phyloP scores from a whole-genome alignment of 2,329 filamentous ascomycete species.

The Aspergillus pseudoviridinutans region DNA sequence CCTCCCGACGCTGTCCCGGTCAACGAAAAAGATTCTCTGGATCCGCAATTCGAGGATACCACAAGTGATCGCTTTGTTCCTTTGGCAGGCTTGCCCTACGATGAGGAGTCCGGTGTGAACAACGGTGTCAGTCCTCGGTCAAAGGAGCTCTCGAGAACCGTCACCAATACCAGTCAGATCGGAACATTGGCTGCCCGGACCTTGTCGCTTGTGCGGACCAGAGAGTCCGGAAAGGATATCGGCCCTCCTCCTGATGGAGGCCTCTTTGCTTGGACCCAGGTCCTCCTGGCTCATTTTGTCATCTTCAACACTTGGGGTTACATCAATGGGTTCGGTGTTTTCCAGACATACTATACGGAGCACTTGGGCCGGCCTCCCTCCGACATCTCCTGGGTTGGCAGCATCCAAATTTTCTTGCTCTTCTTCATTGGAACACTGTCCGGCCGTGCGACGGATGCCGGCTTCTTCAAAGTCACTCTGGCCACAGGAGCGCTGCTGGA shows the following conservation, averaged over 20 bases:
- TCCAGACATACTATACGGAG: conserved; percentile 51
- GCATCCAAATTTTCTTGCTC: conserved; percentile 49
- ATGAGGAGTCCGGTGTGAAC: conserved; percentile 19
- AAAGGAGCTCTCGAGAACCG: conserved; percentile 18
- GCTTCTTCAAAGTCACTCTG: conserved; percentile 46
- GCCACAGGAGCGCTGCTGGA: conserved; percentile 43
- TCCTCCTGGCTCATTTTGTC: conserved; percentile 49
- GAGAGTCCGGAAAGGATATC: conserved; percentile 32
- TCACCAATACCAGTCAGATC: conserved; percentile 25
- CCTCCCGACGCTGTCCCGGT: not conserved
- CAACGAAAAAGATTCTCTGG: not conserved
- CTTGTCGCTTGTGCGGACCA: conserved; percentile 35
- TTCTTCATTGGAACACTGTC: conserved; percentile 51
- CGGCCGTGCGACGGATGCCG: conserved; percentile 50
- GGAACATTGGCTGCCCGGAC: conserved; percentile 23
- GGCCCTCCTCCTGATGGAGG: conserved; percentile 50
- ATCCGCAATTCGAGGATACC: conserved; percentile 3
- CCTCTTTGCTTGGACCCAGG: conserved; percentile 53
- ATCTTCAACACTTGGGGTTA: conserved; percentile 57
- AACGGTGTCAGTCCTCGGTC: not conserved
- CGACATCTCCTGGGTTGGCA: conserved; percentile 52
- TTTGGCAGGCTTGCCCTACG: conserved; percentile 2
- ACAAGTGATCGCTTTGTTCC: conserved; percentile 7
- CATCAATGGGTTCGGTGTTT: conserved; percentile 54
- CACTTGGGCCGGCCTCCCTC: conserved; percentile 41